These are phyloP conservation scores for Protea cynaroides DNA, from an alignment of 164 flowering plant genomes.

Conservation along the genomic window DNA sequence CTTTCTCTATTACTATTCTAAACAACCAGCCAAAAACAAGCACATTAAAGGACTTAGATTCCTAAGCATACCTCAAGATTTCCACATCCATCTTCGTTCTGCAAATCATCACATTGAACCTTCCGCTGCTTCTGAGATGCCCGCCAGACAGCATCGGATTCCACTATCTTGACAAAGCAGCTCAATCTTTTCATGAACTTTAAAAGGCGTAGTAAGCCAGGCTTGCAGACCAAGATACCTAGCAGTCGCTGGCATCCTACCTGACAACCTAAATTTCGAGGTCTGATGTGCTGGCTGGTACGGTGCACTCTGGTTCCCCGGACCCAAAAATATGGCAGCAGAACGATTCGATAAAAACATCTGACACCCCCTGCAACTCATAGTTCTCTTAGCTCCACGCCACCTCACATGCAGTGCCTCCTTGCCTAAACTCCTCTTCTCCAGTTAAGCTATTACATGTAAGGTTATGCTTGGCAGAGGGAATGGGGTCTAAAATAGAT, in stretches of 20 bases:
- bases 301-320: constrained; percentile 10
- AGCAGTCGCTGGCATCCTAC: constrained; percentile 25
- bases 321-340: constrained; percentile 12
- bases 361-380: constrained; percentile 5
- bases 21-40: too few species aligned
- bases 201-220: constrained; percentile 13
- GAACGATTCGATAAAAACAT: constrained; percentile 7
- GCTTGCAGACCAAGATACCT: constrained; percentile 26
- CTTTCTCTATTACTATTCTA: too few species aligned
- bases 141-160: too few species aligned
- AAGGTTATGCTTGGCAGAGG: constrained; percentile 19
- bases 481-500: constrained; percentile 59
- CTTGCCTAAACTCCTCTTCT: constrained; percentile 38
- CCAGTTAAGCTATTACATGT: constrained; percentile 9
- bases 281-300: constrained; percentile 26
- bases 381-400: constrained; percentile 2
- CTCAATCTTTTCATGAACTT: too few species aligned
- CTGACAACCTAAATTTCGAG: constrained; percentile 25
- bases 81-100: constrained; percentile 62
- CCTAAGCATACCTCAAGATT: constrained; percentile 73
- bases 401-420: constrained; percentile 30
- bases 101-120: constrained; percentile 71
- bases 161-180: too few species aligned
- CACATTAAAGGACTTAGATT: not conserved
- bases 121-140: too few species aligned